Conservation (phyloP, 768 basidiomycete species). For the Tulasnella calospora region DNA sequence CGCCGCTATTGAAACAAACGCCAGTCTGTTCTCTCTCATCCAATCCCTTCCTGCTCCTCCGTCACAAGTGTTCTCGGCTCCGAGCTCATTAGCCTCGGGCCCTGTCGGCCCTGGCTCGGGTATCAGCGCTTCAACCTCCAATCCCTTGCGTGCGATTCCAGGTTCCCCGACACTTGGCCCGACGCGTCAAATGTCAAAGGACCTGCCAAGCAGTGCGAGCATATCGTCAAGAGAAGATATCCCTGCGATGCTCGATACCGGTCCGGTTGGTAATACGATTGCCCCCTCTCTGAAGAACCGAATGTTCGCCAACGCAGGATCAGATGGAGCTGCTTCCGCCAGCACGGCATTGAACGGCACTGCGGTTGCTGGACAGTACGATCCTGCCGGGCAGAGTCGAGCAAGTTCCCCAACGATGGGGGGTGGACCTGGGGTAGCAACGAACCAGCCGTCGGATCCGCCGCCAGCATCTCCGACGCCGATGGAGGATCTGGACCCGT, state of each 20-base stretch:
- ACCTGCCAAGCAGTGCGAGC: constrained; percentile 1
- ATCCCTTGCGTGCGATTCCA: constrained; percentile 4
- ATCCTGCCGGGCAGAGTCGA: constrained; percentile 41
- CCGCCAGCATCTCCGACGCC: constrained; percentile 17
- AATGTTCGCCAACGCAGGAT: neutral
- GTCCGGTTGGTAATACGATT: constrained; percentile 31
- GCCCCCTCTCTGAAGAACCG: constrained; percentile 28
- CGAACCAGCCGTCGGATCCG: neutral
- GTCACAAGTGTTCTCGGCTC: constrained; percentile 2
- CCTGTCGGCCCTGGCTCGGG: neutral
- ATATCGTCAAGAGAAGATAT: constrained; percentile 11
- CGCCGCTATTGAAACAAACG: constrained; percentile 81
- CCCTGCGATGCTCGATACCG: constrained; percentile 1
- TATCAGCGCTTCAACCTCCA: constrained; percentile 27
- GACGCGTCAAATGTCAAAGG: constrained; percentile 3
- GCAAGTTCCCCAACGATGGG: constrained; percentile 49
- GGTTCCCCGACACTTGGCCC: constrained; percentile 31
- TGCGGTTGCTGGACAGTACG: constrained; percentile 12
- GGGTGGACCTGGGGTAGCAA: constrained; percentile 1
- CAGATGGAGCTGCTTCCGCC: neutral
- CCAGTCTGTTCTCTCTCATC: constrained; percentile 76
- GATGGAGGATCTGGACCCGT: constrained; percentile 50
- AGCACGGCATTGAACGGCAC: neutral
- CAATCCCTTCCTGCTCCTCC: constrained; percentile 74
- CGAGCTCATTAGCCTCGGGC: constrained; percentile 4